Conservation (phyloP, 108 stramenopile genomes). For the Cyclotella choctawhatcheeana region DNA sequence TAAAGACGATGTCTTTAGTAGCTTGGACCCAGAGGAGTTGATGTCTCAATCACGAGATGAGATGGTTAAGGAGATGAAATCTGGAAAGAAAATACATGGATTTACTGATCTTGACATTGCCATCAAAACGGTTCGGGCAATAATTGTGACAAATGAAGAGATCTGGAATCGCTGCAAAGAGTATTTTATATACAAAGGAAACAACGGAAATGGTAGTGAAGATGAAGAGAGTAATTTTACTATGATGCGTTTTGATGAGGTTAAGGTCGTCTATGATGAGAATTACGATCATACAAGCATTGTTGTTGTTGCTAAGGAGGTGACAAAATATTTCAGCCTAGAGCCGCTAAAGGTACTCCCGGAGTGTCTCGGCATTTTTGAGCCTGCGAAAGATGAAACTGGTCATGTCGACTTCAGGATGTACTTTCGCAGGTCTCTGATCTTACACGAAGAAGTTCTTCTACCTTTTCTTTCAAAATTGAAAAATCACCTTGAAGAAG, state of each 20-base stretch:
- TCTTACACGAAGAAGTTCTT: constrained; percentile 27
- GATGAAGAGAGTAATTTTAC: neutral
- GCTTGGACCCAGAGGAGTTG: neutral
- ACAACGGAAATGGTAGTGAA: no score
- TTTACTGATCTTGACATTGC: constrained; percentile 5
- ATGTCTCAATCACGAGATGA: neutral
- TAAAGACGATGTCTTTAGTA: neutral
- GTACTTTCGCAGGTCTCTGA: constrained; percentile 23
- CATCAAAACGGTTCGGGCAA: neutral
- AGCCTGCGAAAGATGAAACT: neutral
- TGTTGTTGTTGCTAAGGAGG: neutral
- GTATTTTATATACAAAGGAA: no score
- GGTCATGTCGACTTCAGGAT: constrained; percentile 10
- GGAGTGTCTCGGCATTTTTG: neutral
- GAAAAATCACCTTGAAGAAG: constrained; percentile 24
- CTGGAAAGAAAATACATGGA: neutral
- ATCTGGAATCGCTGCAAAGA: neutral
- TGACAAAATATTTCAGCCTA: neutral
- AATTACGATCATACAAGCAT: neutral
- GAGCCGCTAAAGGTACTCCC: neutral
- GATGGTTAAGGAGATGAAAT: neutral
- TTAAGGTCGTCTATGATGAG: neutral
- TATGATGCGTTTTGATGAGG: neutral
- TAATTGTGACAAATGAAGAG: constrained; percentile 6
- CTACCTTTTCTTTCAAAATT: constrained; percentile 17